Base-by-base conservation (phyloP, 1,284 basidiomycete genomes). In the Microbotryum violaceum region DNA sequence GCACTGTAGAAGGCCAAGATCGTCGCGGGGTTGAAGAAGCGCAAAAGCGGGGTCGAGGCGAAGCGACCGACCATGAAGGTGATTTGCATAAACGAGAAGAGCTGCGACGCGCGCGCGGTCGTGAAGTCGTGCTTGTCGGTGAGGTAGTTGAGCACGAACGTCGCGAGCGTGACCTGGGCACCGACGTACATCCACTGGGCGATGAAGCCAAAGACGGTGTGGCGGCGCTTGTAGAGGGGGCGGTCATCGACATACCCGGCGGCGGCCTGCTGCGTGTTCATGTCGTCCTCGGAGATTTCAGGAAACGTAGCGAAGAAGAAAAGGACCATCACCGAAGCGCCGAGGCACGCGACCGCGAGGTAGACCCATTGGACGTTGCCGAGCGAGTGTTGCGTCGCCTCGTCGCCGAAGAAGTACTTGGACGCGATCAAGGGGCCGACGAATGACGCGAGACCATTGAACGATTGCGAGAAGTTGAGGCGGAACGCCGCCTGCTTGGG, bases 361-460 rank as follows among this genome's bases (percentile, higher is more conserved):
- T 90, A 89, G 47, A 88, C 86, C 83, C 84, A 89, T 77, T 89
- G 87, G 18, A 90, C 84, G 49, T 82, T 87, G 67, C 81, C 82
- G 44, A 89, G 80, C 42, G 78, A 79, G 50, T 77, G 80, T 6
- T 80, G 80, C 72, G 87, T 84, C 57, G 76, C 80, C 3, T 82
- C 86, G 7, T 75, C 77, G 79, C 88, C 88, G 78, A 89, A 89
- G 79, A 83, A 63, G 54, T 49, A 56, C 18, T 60, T 54, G 46
- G 84, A 83, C 25, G 87, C 87, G 70, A 90, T 90, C 68, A 89
- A 80, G 29, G 88, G 88, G 0, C 88, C 88, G 25, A 85, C 79
- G 71, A 90, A 88, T 1, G 83, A 83, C 0, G 87, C 87, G 46
- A 90, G 78, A 52, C 88, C 87, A 74, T 89, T 87, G 78, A 87